Evolutionary conservation across 768 basidiomycete species (phyloP), one percentile per base, ranked within the genome.

Genomic region (Mycena epipterygia): DNA sequence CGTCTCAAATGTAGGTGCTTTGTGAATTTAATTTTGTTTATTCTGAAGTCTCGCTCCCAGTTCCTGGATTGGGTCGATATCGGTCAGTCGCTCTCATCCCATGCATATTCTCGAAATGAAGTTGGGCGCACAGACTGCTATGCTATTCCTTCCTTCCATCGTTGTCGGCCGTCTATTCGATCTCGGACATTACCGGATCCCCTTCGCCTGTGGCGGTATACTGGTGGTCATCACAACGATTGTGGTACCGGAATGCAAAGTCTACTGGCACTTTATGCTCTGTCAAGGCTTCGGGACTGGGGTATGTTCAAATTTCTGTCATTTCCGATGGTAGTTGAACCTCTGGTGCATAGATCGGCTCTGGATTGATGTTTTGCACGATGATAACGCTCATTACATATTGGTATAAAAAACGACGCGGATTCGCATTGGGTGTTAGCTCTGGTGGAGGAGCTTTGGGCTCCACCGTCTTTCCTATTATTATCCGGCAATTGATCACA

Each of bases 201-300:
- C 37, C 2, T 76, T 85, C n/a, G 73, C 83, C 21, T 6, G 78
- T 3, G 80, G 83, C 0, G 84, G 85, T 51, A 79, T 80, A 29
- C 52, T 85, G 27, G 68, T 88, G 13, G 77, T 90, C 14, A 53
- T 77, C 0, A 81, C 80, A 56, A 85, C 85, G 0, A 84, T 90
- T 70, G 78, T 90, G 19, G 76, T 82, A 1, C 88, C 87, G 4
- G 82, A 90, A 77, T 90, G 89, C 68, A 87, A 75, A n/a, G 64
- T 78, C 48, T 90, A 86, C 72, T 90, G 89, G 89, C 89, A 90
- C 17, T 86, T 90, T 66, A 75, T 90, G 42, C 81, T 90, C 7
- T 88, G 82, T 37, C 89, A 90, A 70, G 89, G 89, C 2, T 61
- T 90, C 21, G 85, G 83, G 1, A 70, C 85, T 8, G 89, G 89